Base-by-base conservation (phyloP, 441 rosid species). In the Lepidium campestre region DNA sequence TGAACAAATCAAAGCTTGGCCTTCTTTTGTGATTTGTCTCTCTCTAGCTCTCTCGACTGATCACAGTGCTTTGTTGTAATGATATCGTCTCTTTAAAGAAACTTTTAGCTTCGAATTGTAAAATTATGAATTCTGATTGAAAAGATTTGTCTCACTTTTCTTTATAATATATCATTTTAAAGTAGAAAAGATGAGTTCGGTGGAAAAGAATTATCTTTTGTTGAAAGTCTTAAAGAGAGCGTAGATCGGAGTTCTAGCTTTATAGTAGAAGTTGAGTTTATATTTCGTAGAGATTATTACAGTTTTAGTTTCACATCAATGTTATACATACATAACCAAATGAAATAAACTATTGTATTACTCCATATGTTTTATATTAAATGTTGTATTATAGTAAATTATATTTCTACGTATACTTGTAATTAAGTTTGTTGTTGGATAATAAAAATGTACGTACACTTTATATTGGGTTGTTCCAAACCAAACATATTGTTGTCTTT, bases 1-100 rank as follows among this genome's bases (percentile, higher is more conserved):
- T 85, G 84, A 79, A 72, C 82, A 78, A 84, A 87, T 83, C 85
- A 81, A 77, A 61, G 76, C 27, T 67, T 37, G 72, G 72, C 61
- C 75, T 73, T 45, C 68, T 62, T 62, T 49, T 8, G 3, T 11
- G 7, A 2, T 22, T 23, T 41, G 46, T 50, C 37, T 62, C 25
- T 35, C 35, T 58, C 36, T 49, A 15, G 60, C 1, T 56, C 37
- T 59, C 59, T 50, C 39, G 25, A 62, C 35, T 55, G 42, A 71
- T 46, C 57, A 70, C 29, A 68, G 57, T 32, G 65, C 31, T 18
- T 20, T 71, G 65, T 31, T 48, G 60, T 65, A 41, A 72, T 72
- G 76, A 72, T 72, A 42, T 18, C 49, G 66, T 58, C 70, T 41
- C 48, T 72, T 13, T 49, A 72, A 65, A 65, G 36, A 62, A 72